A percentile compares a stretch with the other conserved stretches of the same genome.
Evolutionary conservation across 257 asterid genomes (phyloP).

Genomic region (Solanum raphanifolium): DNA sequence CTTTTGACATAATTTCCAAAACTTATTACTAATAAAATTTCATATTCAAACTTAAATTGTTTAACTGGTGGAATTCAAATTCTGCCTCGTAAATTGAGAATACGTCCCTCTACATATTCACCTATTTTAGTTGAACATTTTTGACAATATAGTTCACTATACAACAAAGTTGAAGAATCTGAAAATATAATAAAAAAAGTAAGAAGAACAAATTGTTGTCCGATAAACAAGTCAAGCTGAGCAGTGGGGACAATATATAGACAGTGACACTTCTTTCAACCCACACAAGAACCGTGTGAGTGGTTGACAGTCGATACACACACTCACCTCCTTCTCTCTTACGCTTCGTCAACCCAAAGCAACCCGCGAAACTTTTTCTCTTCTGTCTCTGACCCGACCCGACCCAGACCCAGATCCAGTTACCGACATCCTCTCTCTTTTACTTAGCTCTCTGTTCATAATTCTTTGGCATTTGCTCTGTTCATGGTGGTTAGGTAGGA

Average conservation of each 20-base stretch:
- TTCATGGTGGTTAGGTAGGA: background rate
- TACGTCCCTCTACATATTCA: background rate
- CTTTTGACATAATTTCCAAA: too few species aligned
- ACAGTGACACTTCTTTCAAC: background rate
- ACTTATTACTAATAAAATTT: too few species aligned
- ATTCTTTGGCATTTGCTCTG: background rate
- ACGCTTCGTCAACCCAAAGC: constrained; percentile 39
- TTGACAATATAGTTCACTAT: background rate
- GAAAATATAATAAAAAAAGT: background rate
- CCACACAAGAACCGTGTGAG: constrained; percentile 27
- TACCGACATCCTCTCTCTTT: background rate
- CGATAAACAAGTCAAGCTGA: too few species aligned
- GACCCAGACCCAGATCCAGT: background rate
- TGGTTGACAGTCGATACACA: constrained; percentile 16
- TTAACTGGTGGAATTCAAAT: background rate
- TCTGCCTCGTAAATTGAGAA: rapidly evolving
- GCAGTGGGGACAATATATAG: too few species aligned
- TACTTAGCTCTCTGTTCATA: background rate
- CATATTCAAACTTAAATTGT: too few species aligned
- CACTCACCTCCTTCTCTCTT: constrained; percentile 30
- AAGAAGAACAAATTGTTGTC: background rate
- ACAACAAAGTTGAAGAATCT: background rate
- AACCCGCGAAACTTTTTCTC: constrained; percentile 19
- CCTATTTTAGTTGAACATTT: background rate
- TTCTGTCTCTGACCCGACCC: constrained; percentile 2